Evolutionary conservation across 371 early-diverging fungal genomes (phyloP).

Genomic region (Lichtheimia hyalospora): DNA sequence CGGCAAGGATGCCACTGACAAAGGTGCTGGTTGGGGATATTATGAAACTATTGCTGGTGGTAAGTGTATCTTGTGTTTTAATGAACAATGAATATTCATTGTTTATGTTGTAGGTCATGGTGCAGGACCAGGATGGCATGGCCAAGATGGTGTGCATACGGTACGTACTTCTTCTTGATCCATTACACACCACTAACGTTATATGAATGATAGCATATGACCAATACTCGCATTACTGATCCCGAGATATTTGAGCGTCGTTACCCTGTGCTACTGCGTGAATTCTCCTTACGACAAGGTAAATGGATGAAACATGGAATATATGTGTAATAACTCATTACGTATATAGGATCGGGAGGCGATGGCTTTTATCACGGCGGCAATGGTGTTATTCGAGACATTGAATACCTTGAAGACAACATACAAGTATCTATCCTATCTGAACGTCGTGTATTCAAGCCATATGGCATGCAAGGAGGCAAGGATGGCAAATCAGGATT

Average conservation of each 20-base stretch:
- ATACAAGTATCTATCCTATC: constrained; percentile 90
- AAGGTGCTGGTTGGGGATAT: constrained; percentile 82
- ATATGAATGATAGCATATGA: constrained; percentile 78
- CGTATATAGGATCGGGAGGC: constrained; percentile 76
- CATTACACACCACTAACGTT: too few species aligned
- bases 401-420: constrained; percentile 73
- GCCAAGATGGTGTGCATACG: constrained; percentile 74
- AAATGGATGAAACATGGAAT: not conserved
- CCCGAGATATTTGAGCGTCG: constrained; percentile 93
- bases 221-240: constrained; percentile 96
- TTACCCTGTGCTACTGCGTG: constrained; percentile 90
- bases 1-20: constrained; percentile 68
- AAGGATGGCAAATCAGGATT: constrained; percentile 69
- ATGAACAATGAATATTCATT: not conserved
- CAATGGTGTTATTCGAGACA: constrained; percentile 84
- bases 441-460: constrained; percentile 88
- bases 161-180: too few species aligned
- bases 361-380: constrained; percentile 81
- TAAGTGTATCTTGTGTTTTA: constrained; percentile 3
- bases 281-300: constrained; percentile 76
- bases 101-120: constrained; percentile 54
- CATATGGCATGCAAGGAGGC: constrained; percentile 92
- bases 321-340: not conserved
- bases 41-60: constrained; percentile 93
- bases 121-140: constrained; percentile 90